Conservation (phyloP, 2,329 filamentous ascomycete genomes). For the Penicillium sp. region DNA sequence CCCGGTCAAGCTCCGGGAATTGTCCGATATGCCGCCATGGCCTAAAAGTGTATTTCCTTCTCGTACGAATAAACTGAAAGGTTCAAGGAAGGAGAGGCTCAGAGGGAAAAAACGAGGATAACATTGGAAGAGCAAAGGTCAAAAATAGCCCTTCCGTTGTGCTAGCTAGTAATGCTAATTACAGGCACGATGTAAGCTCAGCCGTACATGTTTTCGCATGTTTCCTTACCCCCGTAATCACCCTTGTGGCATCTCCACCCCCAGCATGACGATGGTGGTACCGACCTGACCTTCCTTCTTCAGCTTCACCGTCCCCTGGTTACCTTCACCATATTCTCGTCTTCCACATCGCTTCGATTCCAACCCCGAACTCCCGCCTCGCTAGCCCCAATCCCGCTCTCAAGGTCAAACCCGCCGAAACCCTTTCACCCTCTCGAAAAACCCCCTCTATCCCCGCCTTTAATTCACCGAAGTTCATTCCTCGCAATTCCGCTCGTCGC, state of each 20-base stretch:
- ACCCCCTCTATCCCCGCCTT: conserved; percentile 1
- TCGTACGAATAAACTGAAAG: not conserved
- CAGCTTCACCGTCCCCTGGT: conserved; percentile 1
- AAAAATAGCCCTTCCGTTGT: too few species aligned
- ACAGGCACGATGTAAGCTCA: conserved; percentile 15
- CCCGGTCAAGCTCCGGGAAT: not conserved
- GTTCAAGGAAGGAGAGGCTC: not conserved
- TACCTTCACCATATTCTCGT: conserved; percentile 3
- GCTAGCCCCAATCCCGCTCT: not conserved
- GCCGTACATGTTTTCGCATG: conserved; percentile 17
- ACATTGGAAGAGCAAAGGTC: too few species aligned
- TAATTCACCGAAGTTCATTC: conserved; percentile 3
- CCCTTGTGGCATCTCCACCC: conserved; percentile 30
- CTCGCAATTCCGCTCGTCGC: conserved; percentile 5
- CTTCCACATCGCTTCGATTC: not conserved
- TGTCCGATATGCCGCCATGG: not conserved
- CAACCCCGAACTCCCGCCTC: not conserved
- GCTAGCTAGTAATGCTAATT: too few species aligned
- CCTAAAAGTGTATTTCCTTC: not conserved
- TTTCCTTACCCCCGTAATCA: conserved; percentile 20
- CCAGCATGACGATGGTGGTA: conserved; percentile 30
- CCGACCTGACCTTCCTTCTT: conserved; percentile 8
- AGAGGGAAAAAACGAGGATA: not conserved
- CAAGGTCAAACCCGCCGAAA: not conserved
- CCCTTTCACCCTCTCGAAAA: conserved; percentile 2